Percentiles rank a stretch among this genome's conserved stretches.
These are phyloP conservation scores for Trichomonas vaginalis DNA, from an alignment of 208 protist species.

Conservation along the genomic window DNA sequence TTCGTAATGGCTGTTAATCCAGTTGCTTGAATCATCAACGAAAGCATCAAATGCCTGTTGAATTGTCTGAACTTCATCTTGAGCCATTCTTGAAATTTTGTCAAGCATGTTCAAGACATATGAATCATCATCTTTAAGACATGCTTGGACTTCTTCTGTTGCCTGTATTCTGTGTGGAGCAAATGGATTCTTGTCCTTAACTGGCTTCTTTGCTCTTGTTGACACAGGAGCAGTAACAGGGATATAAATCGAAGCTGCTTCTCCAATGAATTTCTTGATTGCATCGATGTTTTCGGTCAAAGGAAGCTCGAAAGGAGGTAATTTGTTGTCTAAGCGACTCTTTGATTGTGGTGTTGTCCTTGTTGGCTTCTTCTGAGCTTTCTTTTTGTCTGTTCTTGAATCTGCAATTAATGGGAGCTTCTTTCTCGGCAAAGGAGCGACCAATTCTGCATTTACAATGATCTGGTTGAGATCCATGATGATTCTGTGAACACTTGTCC, in stretches of 20 bases:
- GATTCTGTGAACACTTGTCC: background rate
- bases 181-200: background rate
- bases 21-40: background rate
- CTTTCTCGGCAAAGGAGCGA: background rate
- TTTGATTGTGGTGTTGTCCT: background rate
- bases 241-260: background rate
- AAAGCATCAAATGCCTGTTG: background rate
- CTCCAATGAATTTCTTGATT: background rate
- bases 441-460: background rate
- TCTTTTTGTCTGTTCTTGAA: background rate
- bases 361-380: background rate
- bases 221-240: background rate
- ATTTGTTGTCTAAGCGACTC: background rate
- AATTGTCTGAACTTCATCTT: background rate
- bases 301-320: background rate
- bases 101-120: background rate
- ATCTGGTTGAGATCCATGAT: background rate
- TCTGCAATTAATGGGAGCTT: background rate
- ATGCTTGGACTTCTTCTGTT: background rate
- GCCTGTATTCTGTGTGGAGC: background rate
- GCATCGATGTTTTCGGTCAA: background rate
- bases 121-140: background rate
- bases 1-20: background rate
- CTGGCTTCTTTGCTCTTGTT: background rate
- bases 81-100: background rate